Evolutionary conservation across 73 alveolate species (phyloP).

Genomic region (Paramecium octaurelia): DNA sequence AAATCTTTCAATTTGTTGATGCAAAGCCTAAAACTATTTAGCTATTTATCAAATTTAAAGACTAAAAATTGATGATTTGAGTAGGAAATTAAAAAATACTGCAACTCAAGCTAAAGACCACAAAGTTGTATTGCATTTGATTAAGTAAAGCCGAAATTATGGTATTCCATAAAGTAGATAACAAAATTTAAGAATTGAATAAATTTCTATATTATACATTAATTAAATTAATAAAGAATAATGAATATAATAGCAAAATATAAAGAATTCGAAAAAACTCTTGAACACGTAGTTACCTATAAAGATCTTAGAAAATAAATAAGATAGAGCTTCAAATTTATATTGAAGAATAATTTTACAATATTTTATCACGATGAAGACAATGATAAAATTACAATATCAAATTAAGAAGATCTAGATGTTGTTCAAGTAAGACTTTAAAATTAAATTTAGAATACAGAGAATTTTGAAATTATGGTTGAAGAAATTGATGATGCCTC

Average conservation of each 20-base stretch:
- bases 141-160: neutral
- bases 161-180: neutral
- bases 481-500: neutral
- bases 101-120: neutral
- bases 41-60: too few relatives aligned
- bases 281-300: neutral
- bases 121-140: too few relatives aligned
- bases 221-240: neutral
- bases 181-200: neutral
- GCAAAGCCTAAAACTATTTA: too few relatives aligned
- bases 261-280: neutral
- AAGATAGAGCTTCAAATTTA: neutral
- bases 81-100: too few relatives aligned
- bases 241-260: neutral
- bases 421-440: neutral
- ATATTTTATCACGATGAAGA: neutral
- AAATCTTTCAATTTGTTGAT: too few relatives aligned
- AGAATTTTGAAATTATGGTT: neutral
- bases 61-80: too few relatives aligned
- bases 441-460: neutral
- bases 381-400: neutral
- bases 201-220: neutral
- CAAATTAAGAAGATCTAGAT: conserved; percentile 19
- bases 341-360: neutral
- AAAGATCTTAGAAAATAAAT: neutral